phyloP scores from a whole-genome alignment of 1,139 yeast genomes.

The Magnusiomyces clavatus region DNA sequence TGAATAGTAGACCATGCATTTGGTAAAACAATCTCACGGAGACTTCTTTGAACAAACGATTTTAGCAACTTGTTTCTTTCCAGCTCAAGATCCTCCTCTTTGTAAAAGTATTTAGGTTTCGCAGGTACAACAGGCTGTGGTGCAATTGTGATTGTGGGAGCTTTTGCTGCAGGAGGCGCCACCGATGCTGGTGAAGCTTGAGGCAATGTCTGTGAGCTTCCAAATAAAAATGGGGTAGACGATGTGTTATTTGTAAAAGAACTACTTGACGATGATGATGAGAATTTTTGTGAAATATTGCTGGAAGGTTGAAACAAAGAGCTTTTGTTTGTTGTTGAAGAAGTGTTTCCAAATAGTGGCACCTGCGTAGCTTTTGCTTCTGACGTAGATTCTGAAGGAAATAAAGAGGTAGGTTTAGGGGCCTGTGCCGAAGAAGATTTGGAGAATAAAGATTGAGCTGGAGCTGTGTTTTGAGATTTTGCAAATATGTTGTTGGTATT shows the following conservation, averaged over 20 bases:
- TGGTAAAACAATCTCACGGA: conserved; percentile 4
- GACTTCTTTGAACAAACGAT: conserved; percentile 3
- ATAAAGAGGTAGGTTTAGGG: too few species aligned
- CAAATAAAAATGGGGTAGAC: neutral
- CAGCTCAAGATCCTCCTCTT: conserved; percentile 5
- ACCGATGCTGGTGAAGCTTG: neutral
- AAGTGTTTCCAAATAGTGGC: too few species aligned
- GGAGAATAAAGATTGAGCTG: too few species aligned
- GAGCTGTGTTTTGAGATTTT: too few species aligned
- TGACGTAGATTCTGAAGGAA: too few species aligned
- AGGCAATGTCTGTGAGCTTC: neutral
- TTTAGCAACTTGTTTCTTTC: conserved; percentile 6
- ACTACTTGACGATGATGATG: neutral
- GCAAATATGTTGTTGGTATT: too few species aligned
- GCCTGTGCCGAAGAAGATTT: too few species aligned
- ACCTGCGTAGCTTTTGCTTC: too few species aligned
- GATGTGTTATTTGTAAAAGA: neutral
- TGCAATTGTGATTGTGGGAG: conserved; percentile 10
- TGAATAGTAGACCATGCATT: conserved; percentile 5
- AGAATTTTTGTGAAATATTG: neutral
- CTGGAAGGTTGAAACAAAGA: too few species aligned
- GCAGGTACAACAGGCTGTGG: conserved; percentile 28
- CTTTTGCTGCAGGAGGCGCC: neutral
- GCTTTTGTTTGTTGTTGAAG: too few species aligned
- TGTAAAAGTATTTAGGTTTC: conserved; percentile 18